Evolutionary conservation across 331 rosid genomes (phyloP).

Genomic region (Acacia pycnantha): DNA sequence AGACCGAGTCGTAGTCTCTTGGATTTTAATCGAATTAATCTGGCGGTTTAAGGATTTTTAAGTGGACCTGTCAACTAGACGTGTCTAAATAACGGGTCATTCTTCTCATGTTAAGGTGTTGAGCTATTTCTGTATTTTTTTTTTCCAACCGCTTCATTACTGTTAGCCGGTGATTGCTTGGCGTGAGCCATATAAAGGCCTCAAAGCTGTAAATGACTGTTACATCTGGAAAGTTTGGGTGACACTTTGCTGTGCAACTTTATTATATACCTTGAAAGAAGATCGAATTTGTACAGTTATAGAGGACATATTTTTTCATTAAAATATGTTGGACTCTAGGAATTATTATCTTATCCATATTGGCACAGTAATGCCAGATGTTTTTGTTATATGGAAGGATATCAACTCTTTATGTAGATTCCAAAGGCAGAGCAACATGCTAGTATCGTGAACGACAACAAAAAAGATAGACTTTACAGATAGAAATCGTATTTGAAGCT

Average conservation of each 20-base stretch:
- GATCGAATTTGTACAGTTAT: not conserved
- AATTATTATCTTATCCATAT: not conserved
- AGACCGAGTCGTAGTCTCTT: not conserved
- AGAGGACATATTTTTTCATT: not conserved
- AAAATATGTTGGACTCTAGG: not conserved
- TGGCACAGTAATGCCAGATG: not conserved
- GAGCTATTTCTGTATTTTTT: not conserved
- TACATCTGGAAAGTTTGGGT: not conserved
- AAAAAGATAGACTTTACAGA: not conserved
- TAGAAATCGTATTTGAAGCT: not conserved
- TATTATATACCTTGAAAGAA: not conserved
- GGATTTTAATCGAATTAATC: conserved; percentile 10
- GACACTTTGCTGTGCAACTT: not conserved
- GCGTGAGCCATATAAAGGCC: not conserved
- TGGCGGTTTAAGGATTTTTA: conserved; percentile 7
- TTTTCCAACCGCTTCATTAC: not conserved
- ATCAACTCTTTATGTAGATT: not conserved
- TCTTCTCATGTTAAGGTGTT: conserved; percentile 3
- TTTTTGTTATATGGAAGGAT: not conserved
- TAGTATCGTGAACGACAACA: not conserved
- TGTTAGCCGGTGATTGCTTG: not conserved
- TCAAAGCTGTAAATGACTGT: not conserved
- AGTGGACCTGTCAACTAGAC: not conserved
- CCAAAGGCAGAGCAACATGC: not conserved
- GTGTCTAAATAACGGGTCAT: not conserved